A percentile compares a stretch with the other conserved stretches of the same genome.
These are phyloP conservation scores for Cladophialophora immunda DNA, from an alignment of 2,329 filamentous ascomycete genomes.

Conservation along the genomic window DNA sequence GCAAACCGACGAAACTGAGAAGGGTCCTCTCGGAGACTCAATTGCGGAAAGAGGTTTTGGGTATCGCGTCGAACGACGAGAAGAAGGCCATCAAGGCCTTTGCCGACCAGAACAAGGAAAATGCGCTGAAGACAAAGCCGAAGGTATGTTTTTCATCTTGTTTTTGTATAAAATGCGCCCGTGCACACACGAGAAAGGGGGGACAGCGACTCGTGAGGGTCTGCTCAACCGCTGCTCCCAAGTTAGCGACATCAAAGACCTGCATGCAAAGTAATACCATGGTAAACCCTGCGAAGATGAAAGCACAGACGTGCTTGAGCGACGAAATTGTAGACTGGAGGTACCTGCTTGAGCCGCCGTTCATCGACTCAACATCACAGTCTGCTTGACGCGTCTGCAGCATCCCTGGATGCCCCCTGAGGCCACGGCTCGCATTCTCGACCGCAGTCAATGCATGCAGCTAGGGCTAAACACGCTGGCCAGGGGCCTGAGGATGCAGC, in stretches of 20 bases:
- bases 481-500: neutral
- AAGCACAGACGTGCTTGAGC: conserved; percentile 3
- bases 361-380: neutral
- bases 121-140: conserved; percentile 83
- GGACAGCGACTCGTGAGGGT: neutral
- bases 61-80: conserved; percentile 62
- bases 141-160: conserved; percentile 66
- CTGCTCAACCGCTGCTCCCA: conserved; percentile 10
- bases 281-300: conserved; percentile 11
- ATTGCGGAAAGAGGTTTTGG: conserved; percentile 73
- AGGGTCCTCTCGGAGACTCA: conserved; percentile 67
- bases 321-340: conserved; percentile 4
- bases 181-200: neutral
- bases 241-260: conserved; percentile 4
- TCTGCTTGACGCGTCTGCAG: neutral
- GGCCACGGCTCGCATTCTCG: neutral
- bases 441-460: neutral
- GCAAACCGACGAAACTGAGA: conserved; percentile 74
- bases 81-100: conserved; percentile 75
- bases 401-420: neutral
- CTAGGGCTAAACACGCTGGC: neutral
- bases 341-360: neutral
- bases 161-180: neutral
- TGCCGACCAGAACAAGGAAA: conserved; percentile 72
- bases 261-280: conserved; percentile 2